Conservation (phyloP, 345 rosid genomes). For the Zanthoxylum bungeanum region DNA sequence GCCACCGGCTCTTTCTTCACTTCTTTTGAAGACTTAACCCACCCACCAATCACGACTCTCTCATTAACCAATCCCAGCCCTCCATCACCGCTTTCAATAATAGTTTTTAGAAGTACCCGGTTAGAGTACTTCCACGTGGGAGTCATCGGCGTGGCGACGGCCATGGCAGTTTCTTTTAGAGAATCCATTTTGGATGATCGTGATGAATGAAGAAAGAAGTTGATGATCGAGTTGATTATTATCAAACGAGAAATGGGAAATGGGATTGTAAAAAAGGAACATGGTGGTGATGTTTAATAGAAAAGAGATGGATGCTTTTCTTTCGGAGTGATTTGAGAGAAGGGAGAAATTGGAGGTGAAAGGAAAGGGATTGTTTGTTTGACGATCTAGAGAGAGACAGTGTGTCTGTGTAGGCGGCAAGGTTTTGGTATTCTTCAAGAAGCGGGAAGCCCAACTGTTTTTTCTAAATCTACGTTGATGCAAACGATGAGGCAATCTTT, state of each 20-base stretch:
- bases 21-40: slow-evolving; percentile 80
- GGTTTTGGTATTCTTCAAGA: slow-evolving; percentile 65
- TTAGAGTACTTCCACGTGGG: slow-evolving; percentile 49
- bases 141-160: neutral
- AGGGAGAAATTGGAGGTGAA: slow-evolving; percentile 38
- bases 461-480: neutral
- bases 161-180: neutral
- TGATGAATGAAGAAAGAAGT: neutral
- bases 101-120: slow-evolving; percentile 53
- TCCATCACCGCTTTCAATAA: slow-evolving; percentile 44
- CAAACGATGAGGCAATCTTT: neutral
- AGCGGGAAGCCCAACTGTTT: slow-evolving; percentile 39
- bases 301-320: slow-evolving; percentile 39
- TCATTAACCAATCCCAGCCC: slow-evolving; percentile 42
- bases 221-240: neutral
- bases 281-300: slow-evolving; percentile 36
- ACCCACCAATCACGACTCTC: slow-evolving; percentile 75
- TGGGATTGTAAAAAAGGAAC: neutral
- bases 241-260: neutral
- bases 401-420: slow-evolving; percentile 33
- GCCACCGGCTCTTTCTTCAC: slow-evolving; percentile 37
- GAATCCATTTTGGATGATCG: slow-evolving; percentile 25
- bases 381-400: slow-evolving; percentile 11
- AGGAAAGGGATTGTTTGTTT: slow-evolving; percentile 75
- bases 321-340: slow-evolving; percentile 35